A percentile compares a stretch with the other conserved stretches of the same genome.
Evolutionary conservation across 2,329 filamentous ascomycete species (phyloP).

Genomic region (Ceratocystis destructans): DNA sequence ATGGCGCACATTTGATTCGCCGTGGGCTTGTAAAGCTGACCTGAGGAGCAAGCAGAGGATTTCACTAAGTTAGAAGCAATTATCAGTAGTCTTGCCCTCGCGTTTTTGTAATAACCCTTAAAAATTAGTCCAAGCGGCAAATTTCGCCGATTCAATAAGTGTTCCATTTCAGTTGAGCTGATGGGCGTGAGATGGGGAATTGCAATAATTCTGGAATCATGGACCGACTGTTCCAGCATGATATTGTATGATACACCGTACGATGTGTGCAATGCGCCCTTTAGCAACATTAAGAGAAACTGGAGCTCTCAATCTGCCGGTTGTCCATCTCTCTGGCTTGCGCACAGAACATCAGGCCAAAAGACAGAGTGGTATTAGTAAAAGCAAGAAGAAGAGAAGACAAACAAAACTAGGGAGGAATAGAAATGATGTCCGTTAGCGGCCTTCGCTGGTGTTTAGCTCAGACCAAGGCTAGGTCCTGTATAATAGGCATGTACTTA

Average conservation of each 20-base stretch:
- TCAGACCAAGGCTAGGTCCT: not conserved
- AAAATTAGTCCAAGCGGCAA: no score
- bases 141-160: no score
- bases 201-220: not conserved
- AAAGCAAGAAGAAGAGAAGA: not conserved
- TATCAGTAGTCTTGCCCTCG: not conserved
- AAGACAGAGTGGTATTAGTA: not conserved
- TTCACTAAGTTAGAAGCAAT: not conserved
- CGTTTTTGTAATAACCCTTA: not conserved
- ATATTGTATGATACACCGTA: not conserved
- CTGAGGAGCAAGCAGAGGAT: not conserved
- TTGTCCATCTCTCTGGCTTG: not conserved
- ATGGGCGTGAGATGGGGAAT: no score
- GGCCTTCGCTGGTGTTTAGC: not conserved
- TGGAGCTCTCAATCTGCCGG: not conserved
- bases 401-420: not conserved
- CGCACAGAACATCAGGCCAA: not conserved
- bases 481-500: not conserved
- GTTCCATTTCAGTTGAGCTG: no score
- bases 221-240: not conserved
- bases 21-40: not conserved
- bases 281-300: no score
- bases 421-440: constrained; percentile 3
- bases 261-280: not conserved
- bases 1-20: not conserved